These are phyloP conservation scores for Arthrobotrys pseudoclavata DNA, from an alignment of 2,329 filamentous ascomycete genomes.

Conservation along the genomic window DNA sequence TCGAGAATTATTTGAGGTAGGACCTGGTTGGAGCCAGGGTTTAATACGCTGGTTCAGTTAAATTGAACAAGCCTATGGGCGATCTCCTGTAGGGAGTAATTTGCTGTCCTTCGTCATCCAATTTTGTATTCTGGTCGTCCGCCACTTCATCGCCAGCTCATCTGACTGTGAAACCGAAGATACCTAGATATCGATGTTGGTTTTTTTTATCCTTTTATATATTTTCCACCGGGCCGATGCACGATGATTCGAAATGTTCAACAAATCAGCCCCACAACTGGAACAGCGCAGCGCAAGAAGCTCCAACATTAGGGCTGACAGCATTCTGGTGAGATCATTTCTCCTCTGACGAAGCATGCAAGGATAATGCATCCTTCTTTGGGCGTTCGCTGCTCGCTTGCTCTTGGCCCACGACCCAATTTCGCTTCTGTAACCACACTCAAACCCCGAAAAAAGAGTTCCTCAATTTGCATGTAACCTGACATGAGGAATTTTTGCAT, in stretches of 20 bases:
- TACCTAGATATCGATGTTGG: constrained; percentile 9
- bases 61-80: constrained; percentile 53
- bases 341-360: constrained; percentile 27
- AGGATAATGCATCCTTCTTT: constrained; percentile 45
- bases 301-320: constrained; percentile 33
- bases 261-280: constrained; percentile 7
- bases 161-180: constrained; percentile 37
- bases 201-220: constrained; percentile 21
- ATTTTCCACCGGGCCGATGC: constrained; percentile 26
- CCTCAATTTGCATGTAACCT: constrained; percentile 60
- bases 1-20: constrained; percentile 38
- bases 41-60: constrained; percentile 58
- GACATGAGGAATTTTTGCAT: constrained; percentile 54
- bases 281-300: neutral
- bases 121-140: constrained; percentile 19
- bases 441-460: constrained; percentile 54
- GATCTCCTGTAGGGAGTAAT: constrained; percentile 39
- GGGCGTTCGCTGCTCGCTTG: constrained; percentile 35
- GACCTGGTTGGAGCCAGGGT: constrained; percentile 44
- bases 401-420: constrained; percentile 47
- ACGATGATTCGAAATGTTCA: constrained; percentile 13
- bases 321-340: constrained; percentile 45
- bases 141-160: constrained; percentile 31
- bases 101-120: constrained; percentile 47
- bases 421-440: constrained; percentile 60